Conservation (phyloP, 1,139 yeast genomes). For the Diutina scorzettiae region DNA sequence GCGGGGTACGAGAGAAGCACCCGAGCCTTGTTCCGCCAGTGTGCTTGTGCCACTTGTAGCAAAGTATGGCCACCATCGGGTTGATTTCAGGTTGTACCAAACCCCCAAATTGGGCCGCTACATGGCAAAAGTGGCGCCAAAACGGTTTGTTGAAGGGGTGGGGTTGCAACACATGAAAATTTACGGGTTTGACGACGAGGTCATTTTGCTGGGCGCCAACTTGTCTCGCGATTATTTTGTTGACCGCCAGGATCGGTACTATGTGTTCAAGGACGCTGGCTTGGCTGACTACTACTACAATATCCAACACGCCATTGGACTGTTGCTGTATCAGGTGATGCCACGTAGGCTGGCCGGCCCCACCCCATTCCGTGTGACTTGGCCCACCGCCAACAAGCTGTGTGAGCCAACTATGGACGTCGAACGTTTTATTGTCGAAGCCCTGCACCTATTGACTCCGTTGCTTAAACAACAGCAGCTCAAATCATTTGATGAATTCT, state of each 20-base stretch:
- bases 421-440: constrained; percentile 43
- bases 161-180: constrained; percentile 97
- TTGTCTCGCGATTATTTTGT: constrained; percentile 85
- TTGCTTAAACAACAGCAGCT: constrained; percentile 36
- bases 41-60: constrained; percentile 56
- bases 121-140: constrained; percentile 56
- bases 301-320: constrained; percentile 54
- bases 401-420: constrained; percentile 61
- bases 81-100: constrained; percentile 74
- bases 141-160: constrained; percentile 77
- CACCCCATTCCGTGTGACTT: constrained; percentile 41
- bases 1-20: constrained; percentile 90
- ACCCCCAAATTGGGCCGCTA: constrained; percentile 78
- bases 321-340: constrained; percentile 57
- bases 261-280: constrained; percentile 44
- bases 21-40: constrained; percentile 63
- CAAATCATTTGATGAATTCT: constrained; percentile 22
- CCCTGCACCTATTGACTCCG: constrained; percentile 47
- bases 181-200: constrained; percentile 88
- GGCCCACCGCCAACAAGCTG: constrained; percentile 69
- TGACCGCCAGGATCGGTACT: constrained; percentile 92
- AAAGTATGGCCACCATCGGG: constrained; percentile 53
- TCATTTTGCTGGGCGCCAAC: constrained; percentile 85
- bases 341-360: constrained; percentile 21
- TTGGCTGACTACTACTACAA: constrained; percentile 64